These are phyloP conservation scores for Hymenochaete sp. DNA, from an alignment of 1,284 basidiomycete species.

Conservation along the genomic window DNA sequence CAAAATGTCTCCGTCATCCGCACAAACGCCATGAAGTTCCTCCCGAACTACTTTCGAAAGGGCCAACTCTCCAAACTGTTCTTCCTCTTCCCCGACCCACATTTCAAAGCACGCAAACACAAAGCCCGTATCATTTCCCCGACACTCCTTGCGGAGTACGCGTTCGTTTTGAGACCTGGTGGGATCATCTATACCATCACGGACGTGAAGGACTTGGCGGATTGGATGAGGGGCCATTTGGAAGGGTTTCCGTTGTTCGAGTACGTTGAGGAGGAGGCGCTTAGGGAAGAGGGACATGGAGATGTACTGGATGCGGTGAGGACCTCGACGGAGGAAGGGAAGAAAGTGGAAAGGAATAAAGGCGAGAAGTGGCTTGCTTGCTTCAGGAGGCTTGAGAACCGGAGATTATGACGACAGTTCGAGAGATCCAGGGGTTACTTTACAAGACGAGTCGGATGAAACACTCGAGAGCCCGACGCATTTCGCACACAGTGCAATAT, in stretches of 20 bases:
- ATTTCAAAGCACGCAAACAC: constrained; percentile 97
- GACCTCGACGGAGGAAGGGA: constrained; percentile 89
- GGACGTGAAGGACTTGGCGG: constrained; percentile 88
- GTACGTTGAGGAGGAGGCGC: constrained; percentile 62
- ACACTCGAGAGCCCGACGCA: too few species aligned
- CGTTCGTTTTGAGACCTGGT: constrained; percentile 83
- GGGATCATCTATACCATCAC: constrained; percentile 98
- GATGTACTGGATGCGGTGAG: constrained; percentile 75
- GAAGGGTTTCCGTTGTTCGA: constrained; percentile 84
- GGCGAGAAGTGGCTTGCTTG: constrained; percentile 88
- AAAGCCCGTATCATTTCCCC: constrained; percentile 79
- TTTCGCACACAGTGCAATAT: too few species aligned
- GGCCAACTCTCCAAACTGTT: constrained; percentile 90
- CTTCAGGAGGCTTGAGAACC: constrained; percentile 53
- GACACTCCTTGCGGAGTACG: constrained; percentile 68
- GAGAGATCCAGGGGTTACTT: too few species aligned
- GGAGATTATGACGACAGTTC: constrained; percentile 4
- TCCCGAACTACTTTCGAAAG: constrained; percentile 93
- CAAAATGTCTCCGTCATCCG: constrained; percentile 93
- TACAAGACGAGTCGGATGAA: too few species aligned
- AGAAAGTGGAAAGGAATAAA: constrained; percentile 89
- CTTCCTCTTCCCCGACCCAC: constrained; percentile 98
- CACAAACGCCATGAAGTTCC: constrained; percentile 98
- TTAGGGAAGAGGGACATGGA: constrained; percentile 65
- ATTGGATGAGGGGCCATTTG: constrained; percentile 93